phyloP scores from a whole-genome alignment of 2,329 filamentous ascomycete genomes.

The Apiospora koreana region DNA sequence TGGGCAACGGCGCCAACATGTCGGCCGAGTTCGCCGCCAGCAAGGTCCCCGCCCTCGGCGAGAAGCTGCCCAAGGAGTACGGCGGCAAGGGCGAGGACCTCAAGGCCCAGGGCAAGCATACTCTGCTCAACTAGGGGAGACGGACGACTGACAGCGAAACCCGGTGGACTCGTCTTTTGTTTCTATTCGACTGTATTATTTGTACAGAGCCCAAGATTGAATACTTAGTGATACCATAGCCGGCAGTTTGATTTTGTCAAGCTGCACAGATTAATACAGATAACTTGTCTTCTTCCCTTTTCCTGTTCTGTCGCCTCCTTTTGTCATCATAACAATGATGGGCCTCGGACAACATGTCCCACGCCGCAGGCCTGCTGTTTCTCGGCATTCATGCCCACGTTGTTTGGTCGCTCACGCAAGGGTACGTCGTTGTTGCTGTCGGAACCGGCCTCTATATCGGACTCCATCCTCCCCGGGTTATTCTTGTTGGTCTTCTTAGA shows the following conservation, averaged over 20 bases:
- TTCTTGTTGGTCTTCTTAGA: background rate
- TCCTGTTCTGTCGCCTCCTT: too few species aligned
- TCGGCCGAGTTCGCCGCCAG: constrained; percentile 56
- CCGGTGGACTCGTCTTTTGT: background rate
- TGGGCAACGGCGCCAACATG: constrained; percentile 71
- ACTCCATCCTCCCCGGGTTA: background rate
- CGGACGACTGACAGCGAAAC: background rate
- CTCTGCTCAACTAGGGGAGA: constrained; percentile 19
- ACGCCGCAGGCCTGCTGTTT: background rate
- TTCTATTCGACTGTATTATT: background rate
- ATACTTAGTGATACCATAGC: constrained; percentile 6
- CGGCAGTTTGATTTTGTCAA: background rate
- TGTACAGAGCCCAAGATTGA: background rate
- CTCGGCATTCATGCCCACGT: background rate
- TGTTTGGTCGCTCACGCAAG: background rate
- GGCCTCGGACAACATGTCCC: background rate
- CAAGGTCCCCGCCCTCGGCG: constrained; percentile 45
- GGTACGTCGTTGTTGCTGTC: background rate
- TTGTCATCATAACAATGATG: background rate
- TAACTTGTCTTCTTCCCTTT: constrained; percentile 18
- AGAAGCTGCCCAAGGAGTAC: constrained; percentile 11
- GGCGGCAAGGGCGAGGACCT: constrained; percentile 9
- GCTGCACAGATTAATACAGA: background rate
- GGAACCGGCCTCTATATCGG: background rate
- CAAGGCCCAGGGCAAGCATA: constrained; percentile 25